Percentiles rank a stretch among this genome's conserved stretches.
Evolutionary conservation across 441 rosid species (phyloP).

Genomic region (Erodium texanum): DNA sequence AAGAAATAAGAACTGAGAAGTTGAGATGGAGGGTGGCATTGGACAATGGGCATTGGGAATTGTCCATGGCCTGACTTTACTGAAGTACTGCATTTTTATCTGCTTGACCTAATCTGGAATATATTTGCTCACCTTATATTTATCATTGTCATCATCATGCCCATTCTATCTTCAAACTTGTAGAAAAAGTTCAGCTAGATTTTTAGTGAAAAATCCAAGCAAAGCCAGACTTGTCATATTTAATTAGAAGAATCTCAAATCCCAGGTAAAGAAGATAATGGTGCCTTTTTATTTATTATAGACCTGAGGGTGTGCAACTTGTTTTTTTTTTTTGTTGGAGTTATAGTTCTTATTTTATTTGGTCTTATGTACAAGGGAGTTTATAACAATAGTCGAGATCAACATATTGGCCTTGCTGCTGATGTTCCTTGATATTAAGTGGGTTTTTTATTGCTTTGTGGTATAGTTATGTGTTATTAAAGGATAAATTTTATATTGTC

Average conservation of each 20-base stretch:
- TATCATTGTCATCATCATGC: too few relatives aligned
- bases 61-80: conserved; percentile 21
- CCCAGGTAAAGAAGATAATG: neutral
- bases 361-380: neutral
- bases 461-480: neutral
- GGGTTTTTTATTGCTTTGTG: neutral
- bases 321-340: neutral
- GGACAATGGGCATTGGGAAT: conserved; percentile 25
- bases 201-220: neutral
- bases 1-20: neutral
- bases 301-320: neutral
- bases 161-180: neutral
- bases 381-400: neutral
- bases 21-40: neutral
- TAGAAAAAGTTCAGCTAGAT: neutral
- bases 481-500: too few relatives aligned
- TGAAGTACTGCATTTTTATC: conserved; percentile 12
- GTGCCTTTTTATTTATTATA: neutral
- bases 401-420: neutral
- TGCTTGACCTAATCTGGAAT: too few relatives aligned
- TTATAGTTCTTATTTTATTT: neutral
- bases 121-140: too few relatives aligned
- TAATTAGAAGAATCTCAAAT: neutral
- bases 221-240: neutral
- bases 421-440: neutral